These are phyloP conservation scores for Allomyces arbusculus DNA, from an alignment of 192 early-diverging fungal genomes.

Conservation along the genomic window DNA sequence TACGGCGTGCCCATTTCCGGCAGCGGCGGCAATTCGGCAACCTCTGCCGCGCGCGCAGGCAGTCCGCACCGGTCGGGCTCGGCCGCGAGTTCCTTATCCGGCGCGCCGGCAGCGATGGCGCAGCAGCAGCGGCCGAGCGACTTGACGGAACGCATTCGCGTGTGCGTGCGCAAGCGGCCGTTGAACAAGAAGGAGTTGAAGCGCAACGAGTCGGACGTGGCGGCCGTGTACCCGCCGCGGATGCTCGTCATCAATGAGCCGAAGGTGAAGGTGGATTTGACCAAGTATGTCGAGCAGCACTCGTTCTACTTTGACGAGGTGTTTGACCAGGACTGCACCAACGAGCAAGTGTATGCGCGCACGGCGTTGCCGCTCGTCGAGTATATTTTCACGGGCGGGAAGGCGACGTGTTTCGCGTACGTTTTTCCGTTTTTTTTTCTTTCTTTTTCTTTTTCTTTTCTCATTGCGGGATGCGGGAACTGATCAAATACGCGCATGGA, in stretches of 20 bases:
- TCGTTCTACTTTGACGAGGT: conserved; percentile 92
- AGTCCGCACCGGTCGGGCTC: background rate
- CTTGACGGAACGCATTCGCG: conserved; percentile 72
- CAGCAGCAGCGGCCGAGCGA: conserved; percentile 16
- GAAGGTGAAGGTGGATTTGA: conserved; percentile 89
- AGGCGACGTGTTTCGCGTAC: conserved; percentile 97
- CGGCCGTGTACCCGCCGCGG: conserved; percentile 36
- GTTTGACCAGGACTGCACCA: conserved; percentile 58
- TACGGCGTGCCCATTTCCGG: conserved; percentile 46
- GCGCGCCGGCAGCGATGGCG: background rate
- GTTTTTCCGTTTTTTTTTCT: conserved; percentile 1
- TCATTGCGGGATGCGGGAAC: background rate
- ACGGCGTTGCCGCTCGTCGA: conserved; percentile 86
- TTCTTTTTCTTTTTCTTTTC: background rate
- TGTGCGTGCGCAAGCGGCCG: conserved; percentile 91
- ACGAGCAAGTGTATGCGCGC: conserved; percentile 70
- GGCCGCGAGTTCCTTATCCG: background rate
- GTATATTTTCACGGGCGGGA: conserved; percentile 86
- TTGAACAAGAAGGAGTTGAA: conserved; percentile 71
- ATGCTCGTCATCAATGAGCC: conserved; percentile 77
- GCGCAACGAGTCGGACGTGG: conserved; percentile 68
- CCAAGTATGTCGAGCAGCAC: conserved; percentile 85
- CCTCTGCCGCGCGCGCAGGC: background rate
- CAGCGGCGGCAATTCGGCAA: conserved; percentile 1
- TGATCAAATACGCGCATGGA: background rate